A percentile compares a stretch with the other conserved stretches of the same genome.
These are phyloP conservation scores for Cryptosporidium andersoni DNA, from an alignment of 169 alveolate genomes.

Conservation along the genomic window DNA sequence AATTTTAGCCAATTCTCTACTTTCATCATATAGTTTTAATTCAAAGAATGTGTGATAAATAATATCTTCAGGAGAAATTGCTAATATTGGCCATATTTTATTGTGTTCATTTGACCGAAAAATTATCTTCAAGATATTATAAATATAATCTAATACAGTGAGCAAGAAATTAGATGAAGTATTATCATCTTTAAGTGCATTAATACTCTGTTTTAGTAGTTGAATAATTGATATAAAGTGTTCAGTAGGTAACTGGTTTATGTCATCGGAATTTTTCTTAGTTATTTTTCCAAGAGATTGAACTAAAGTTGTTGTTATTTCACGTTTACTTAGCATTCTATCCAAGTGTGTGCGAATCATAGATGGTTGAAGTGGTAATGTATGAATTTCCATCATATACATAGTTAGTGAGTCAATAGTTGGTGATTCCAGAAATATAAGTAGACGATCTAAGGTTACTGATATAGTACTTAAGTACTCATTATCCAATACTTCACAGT, in stretches of 20 bases:
- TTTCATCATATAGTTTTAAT: neutral
- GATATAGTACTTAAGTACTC: neutral
- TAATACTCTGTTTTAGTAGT: slow-evolving; percentile 24
- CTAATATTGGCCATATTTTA: slow-evolving; percentile 11
- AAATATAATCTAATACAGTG: slow-evolving; percentile 36
- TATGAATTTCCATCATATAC: slow-evolving; percentile 53
- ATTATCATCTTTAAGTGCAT: slow-evolving; percentile 1
- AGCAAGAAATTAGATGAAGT: slow-evolving; percentile 1
- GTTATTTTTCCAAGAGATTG: slow-evolving; percentile 34
- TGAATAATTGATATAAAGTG: slow-evolving; percentile 5
- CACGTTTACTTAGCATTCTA: slow-evolving; percentile 13
- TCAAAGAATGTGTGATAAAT: slow-evolving; percentile 39
- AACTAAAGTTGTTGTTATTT: slow-evolving; percentile 23
- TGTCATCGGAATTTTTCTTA: neutral
- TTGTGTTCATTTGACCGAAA: neutral
- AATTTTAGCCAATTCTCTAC: slow-evolving; percentile 9
- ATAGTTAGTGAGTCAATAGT: slow-evolving; percentile 23
- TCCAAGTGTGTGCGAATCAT: slow-evolving; percentile 32
- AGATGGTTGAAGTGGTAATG: slow-evolving; percentile 20
- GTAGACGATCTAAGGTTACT: slow-evolving; percentile 8
- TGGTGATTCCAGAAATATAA: slow-evolving; percentile 14
- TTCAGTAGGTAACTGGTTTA: neutral
- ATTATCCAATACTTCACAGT: neutral
- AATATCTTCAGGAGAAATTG: slow-evolving; percentile 50
- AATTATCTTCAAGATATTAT: slow-evolving; percentile 2